phyloP scores from a whole-genome alignment of 305 asterid species.

The Fraxinus angustifolia region DNA sequence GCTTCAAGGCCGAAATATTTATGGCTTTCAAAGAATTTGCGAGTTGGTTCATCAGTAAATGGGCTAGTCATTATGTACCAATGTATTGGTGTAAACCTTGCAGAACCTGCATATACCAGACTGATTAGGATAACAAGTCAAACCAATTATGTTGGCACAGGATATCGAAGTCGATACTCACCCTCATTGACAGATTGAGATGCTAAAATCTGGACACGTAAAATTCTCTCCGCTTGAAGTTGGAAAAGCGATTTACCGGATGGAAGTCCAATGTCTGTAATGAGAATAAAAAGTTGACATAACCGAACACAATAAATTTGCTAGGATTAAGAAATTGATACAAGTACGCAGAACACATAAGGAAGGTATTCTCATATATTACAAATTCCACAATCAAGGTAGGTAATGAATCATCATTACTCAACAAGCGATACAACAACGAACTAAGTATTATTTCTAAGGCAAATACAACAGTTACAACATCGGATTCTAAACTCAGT shows the following conservation, averaged over 20 bases:
- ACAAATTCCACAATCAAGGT: constrained; percentile 11
- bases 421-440: not conserved
- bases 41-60: constrained; percentile 85
- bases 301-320: constrained; percentile 1
- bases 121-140: constrained; percentile 20
- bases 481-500: constrained; percentile 11
- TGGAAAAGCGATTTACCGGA: constrained; percentile 97
- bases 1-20: constrained; percentile 94
- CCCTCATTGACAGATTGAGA: constrained; percentile 75
- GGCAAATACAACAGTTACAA: constrained; percentile 17
- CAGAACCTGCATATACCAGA: constrained; percentile 49
- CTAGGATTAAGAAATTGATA: not conserved
- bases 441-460: not conserved
- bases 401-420: not conserved
- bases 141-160: constrained; percentile 13
- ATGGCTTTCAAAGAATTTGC: constrained; percentile 74
- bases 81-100: constrained; percentile 51
- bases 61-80: constrained; percentile 99
- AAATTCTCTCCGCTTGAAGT: constrained; percentile 92
- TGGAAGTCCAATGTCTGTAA: constrained; percentile 91
- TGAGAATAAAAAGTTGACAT: constrained; percentile 20
- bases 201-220: constrained; percentile 80
- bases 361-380: not conserved
- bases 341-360: not conserved
- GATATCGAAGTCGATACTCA: constrained; percentile 29